These are phyloP conservation scores for Kalanchoe fedtschenkoi DNA, from an alignment of 164 flowering plant species.

Conservation along the genomic window DNA sequence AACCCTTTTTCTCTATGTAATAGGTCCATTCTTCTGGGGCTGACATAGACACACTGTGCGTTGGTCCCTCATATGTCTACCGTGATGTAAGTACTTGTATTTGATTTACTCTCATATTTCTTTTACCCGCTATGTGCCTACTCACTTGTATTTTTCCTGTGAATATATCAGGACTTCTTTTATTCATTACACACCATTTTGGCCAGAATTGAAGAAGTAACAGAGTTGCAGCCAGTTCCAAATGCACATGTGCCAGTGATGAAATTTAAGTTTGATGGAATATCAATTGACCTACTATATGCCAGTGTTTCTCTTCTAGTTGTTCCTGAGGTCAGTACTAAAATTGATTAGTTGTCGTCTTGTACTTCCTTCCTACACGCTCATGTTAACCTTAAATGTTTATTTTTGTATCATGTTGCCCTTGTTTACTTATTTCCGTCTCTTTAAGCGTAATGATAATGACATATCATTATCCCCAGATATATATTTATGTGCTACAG, in stretches of 20 bases:
- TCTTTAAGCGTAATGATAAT: too few species aligned
- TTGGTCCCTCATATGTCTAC: conserved; percentile 91
- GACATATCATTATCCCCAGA: too few species aligned
- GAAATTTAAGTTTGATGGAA: conserved; percentile 82
- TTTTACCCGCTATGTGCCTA: neutral
- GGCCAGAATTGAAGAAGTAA: conserved; percentile 66
- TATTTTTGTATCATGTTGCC: neutral
- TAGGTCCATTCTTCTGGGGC: conserved; percentile 96
- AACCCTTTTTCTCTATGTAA: conserved; percentile 1
- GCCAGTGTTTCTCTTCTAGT: conserved; percentile 76
- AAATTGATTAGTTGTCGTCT: neutral
- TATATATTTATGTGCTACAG: too few species aligned
- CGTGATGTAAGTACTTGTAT: conserved; percentile 46
- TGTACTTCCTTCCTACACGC: neutral
- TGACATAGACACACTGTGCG: conserved; percentile 89
- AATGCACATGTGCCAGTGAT: conserved; percentile 99
- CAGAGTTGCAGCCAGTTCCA: conserved; percentile 86
- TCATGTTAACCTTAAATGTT: neutral
- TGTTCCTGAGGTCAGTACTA: conserved; percentile 68
- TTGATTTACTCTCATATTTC: neutral
- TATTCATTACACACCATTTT: conserved; percentile 55
- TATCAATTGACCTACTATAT: conserved; percentile 90
- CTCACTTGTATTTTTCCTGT: neutral
- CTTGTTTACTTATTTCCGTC: too few species aligned
- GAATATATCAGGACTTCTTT: conserved; percentile 68